Evolutionary conservation across 2,329 filamentous ascomycete genomes (phyloP), one percentile per base, ranked within the genome.

Genomic region (Venturia aucupariae): DNA sequence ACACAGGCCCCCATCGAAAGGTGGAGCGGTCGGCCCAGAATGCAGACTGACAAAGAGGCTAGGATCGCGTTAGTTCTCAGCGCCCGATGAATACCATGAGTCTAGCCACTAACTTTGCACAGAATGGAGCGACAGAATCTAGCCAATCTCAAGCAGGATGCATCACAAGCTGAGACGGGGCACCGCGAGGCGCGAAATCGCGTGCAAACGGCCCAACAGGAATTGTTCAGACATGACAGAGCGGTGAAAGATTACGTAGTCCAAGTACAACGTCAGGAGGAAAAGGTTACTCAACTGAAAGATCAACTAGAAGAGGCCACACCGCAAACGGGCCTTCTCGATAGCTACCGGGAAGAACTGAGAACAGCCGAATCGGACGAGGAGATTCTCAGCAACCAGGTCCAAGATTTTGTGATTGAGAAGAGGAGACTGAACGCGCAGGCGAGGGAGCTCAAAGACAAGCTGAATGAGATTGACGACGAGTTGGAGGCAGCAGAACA

Each of bases 31-130:
- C 77, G 76, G 11, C 80, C 88, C 30, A 85, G 92, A n/a, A 95
- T 96, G 86, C 88, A 88, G 71, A 87, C 89, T 0, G 90, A 96
- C 71, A 80, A 84, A 32, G 87, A 84, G 65, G 83, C 83, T 22
- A 88, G 90, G 70, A 82, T 92, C 30, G 55, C 46, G 63, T 64
- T 32, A 64, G 63, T 60, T 61, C n/a, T 2, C 11, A 39, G 41
- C 30, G 15, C n/a, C 30, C 19, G 17, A 38, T 55, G n/a, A 32
- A 3, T 61, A 27, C 1, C 60, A 42, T 42, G 32, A 61, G 35
- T 27, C 2, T 42, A 15, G 32, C 22, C 39, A 24, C 42, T 62
- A 24, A 62, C 39, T 30, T 27, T 42, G n/a, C 15, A 19, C 65
- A 73, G 71, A 30, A 69, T 79, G 59, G 81, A 84, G 68, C 74